phyloP scores from a whole-genome alignment of 23 red algal genomes.

The Gracilaria domingensis region DNA sequence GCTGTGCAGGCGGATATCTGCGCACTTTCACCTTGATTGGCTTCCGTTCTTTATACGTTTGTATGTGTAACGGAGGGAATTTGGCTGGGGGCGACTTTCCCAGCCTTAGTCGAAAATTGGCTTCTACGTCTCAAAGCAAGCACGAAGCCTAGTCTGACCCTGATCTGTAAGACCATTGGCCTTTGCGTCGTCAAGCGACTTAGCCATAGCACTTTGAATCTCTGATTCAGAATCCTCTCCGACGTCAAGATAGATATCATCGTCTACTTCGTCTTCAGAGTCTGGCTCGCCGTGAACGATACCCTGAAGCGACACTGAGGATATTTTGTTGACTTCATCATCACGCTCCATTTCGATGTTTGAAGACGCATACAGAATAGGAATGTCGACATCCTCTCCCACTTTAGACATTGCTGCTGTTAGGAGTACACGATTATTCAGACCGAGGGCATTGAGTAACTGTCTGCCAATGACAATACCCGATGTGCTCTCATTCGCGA shows the following conservation, averaged over 20 bases:
- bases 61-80: not conserved
- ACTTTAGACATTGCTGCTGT: not conserved
- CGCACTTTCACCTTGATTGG: conserved; percentile 45
- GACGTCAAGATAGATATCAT: conserved; percentile 5
- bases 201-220: not conserved
- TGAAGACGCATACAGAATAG: not conserved
- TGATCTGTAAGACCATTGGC: not conserved
- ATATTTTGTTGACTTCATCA: not conserved
- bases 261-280: not conserved
- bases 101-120: conserved; percentile 4
- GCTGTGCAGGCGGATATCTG: not conserved
- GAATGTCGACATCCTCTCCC: not conserved
- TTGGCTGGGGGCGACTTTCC: conserved; percentile 9
- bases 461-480: not conserved
- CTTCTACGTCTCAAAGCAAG: not conserved
- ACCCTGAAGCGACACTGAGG: not conserved
- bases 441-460: conserved; percentile 9
- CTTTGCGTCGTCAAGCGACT: not conserved
- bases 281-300: too few relatives aligned
- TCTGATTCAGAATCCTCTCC: not conserved
- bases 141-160: not conserved
- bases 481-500: not conserved
- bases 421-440: conserved; percentile 3
- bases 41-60: not conserved
- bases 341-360: not conserved